Conservation (phyloP, 1,284 basidiomycete species). For the Sporisorium scitamineum region DNA sequence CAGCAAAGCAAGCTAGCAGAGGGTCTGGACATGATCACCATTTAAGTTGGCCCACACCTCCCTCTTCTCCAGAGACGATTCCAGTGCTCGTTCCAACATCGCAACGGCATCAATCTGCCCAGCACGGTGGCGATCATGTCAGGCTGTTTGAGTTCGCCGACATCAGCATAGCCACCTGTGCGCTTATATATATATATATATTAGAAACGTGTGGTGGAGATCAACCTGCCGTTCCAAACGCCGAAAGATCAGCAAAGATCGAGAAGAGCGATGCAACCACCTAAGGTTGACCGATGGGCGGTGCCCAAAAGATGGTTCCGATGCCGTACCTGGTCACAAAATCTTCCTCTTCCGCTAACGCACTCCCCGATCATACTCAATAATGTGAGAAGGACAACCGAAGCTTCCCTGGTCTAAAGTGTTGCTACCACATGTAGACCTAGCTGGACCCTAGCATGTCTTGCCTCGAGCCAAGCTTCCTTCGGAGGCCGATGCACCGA, state of each 20-base stretch:
- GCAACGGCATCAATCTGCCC: background rate
- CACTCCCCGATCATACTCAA: too few species aligned
- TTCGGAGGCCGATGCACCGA: background rate
- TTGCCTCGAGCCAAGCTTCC: background rate
- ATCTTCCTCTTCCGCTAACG: background rate
- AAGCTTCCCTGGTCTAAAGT: background rate
- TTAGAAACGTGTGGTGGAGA: background rate
- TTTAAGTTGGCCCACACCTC: background rate
- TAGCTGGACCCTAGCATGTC: background rate
- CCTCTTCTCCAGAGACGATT: too few species aligned
- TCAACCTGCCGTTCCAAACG: background rate
- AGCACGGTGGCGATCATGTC: background rate
- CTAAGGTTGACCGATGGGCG: slow-evolving; percentile 12
- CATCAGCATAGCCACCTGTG: background rate
- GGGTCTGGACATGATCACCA: background rate
- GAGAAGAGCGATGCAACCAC: background rate
- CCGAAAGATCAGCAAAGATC: background rate
- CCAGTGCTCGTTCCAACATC: too few species aligned
- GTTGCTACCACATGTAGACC: background rate
- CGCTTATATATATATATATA: too few species aligned
- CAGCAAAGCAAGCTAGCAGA: background rate
- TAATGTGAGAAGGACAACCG: background rate
- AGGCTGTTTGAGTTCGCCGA: background rate
- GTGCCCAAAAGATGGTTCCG: background rate
- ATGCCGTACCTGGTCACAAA: background rate